These are phyloP conservation scores for Ceratocystis ficicola DNA, from an alignment of 2,329 filamentous ascomycete species.

Conservation along the genomic window DNA sequence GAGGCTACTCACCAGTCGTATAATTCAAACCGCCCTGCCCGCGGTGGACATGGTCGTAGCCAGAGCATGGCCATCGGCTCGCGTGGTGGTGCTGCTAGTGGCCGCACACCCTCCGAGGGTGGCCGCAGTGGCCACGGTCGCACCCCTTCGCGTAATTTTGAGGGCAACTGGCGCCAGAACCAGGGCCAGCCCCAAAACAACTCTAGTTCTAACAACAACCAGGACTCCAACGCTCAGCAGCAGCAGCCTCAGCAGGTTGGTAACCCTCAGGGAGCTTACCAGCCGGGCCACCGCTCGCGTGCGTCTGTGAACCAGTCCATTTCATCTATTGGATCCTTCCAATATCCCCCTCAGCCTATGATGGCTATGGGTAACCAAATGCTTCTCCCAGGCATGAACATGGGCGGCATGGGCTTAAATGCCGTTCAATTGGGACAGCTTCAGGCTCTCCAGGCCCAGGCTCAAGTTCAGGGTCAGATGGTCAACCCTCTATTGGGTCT, in stretches of 20 bases:
- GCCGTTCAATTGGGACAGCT: conserved; percentile 80
- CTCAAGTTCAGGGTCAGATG: conserved; percentile 61
- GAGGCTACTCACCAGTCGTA: conserved; percentile 28
- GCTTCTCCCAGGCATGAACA: conserved; percentile 71
- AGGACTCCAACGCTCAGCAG: conserved; percentile 21
- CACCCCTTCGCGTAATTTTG: conserved; percentile 82
- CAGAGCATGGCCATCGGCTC: conserved; percentile 80
- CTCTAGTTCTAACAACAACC: background rate
- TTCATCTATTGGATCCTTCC: conserved; percentile 71
- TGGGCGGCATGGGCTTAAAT: conserved; percentile 60
- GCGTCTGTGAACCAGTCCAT: conserved; percentile 72
- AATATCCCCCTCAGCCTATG: conserved; percentile 77
- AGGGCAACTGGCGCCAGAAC: conserved; percentile 84
- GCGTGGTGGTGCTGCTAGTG: conserved; percentile 50
- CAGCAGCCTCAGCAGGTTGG: conserved; percentile 41
- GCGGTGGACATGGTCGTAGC: conserved; percentile 58
- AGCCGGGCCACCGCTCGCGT: conserved; percentile 80
- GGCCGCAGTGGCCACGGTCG: conserved; percentile 65
- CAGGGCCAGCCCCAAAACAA: conserved; percentile 38
- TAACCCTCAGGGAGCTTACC: conserved; percentile 47
- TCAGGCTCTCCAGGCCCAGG: conserved; percentile 76
- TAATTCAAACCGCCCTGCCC: conserved; percentile 40
- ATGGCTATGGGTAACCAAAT: conserved; percentile 79
- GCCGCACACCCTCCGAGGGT: conserved; percentile 55
- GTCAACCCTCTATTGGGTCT: conserved; percentile 52